Evolutionary conservation across 495 filamentous ascomycete species (phyloP).

Genomic region (Aspergillus kassunensis): DNA sequence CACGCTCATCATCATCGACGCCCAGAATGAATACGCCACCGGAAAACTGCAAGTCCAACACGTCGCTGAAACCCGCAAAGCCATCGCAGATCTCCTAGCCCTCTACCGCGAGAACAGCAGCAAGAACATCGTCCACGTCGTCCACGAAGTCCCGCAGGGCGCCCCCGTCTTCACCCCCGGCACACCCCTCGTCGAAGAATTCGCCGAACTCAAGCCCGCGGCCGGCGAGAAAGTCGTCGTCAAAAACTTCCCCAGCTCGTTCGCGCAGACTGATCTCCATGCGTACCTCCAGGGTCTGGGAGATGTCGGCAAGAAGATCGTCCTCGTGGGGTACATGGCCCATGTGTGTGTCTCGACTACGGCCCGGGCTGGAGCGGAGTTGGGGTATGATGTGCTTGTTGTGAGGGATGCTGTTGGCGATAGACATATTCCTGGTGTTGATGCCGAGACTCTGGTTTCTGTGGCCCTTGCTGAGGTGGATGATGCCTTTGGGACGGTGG

Average conservation of each 20-base stretch:
- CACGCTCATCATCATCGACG: conserved; percentile 60
- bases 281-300: conserved; percentile 32
- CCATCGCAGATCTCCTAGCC: conserved; percentile 45
- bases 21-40: conserved; percentile 58
- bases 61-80: conserved; percentile 39
- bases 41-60: conserved; percentile 50
- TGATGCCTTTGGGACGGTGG: conserved; percentile 45
- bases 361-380: conserved; percentile 48
- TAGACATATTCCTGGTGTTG: conserved; percentile 51
- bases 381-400: conserved; percentile 56
- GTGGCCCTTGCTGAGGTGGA: conserved; percentile 42
- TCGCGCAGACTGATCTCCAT: conserved; percentile 44
- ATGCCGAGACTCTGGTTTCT: conserved; percentile 34
- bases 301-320: conserved; percentile 42
- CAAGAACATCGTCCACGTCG: conserved; percentile 45
- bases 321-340: conserved; percentile 54
- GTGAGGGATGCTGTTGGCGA: conserved; percentile 56
- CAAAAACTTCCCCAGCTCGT: conserved; percentile 46
- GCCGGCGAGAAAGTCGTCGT: conserved; percentile 43
- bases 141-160: conserved; percentile 50
- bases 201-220: conserved; percentile 45
- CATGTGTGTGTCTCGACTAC: conserved; percentile 63
- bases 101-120: conserved; percentile 43
- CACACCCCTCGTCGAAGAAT: conserved; percentile 50
- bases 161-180: conserved; percentile 58